Percentiles rank a stretch among this genome's conserved stretches.
phyloP scores from a whole-genome alignment of 2,329 filamentous ascomycete genomes.

The Cercospora citrullina region DNA sequence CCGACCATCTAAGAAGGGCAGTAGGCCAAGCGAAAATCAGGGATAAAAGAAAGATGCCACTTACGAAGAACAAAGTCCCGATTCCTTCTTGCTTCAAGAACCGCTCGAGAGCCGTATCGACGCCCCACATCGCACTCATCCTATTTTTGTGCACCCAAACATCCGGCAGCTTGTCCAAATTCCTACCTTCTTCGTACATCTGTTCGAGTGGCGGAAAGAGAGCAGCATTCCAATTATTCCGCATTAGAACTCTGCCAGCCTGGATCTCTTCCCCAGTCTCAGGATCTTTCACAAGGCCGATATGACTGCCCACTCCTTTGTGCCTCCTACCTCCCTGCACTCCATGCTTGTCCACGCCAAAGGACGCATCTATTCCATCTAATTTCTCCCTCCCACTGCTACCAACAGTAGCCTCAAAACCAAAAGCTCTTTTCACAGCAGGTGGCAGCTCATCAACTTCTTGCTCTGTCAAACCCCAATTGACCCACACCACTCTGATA shows the following conservation, averaged over 20 bases:
- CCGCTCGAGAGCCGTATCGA: constrained; percentile 45
- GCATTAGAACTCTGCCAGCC: constrained; percentile 52
- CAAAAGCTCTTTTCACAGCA: constrained; percentile 51
- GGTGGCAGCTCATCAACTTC: constrained; percentile 56
- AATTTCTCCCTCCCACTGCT: constrained; percentile 22
- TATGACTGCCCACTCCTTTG: constrained; percentile 37
- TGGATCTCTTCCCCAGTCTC: constrained; percentile 46
- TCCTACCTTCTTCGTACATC: constrained; percentile 39
- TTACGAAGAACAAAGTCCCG: constrained; percentile 53
- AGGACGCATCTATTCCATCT: constrained; percentile 16
- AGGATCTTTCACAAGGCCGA: constrained; percentile 34
- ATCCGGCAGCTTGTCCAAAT: constrained; percentile 42
- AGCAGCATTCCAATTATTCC: constrained; percentile 58
- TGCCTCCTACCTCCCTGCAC: constrained; percentile 32
- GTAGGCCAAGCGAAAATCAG: neutral
- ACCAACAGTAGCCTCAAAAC: constrained; percentile 38
- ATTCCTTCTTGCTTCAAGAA: constrained; percentile 46
- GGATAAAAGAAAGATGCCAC: neutral
- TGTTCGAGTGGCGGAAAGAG: constrained; percentile 51
- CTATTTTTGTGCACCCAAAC: constrained; percentile 58
- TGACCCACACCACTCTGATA: constrained; percentile 56
- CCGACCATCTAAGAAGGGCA: neutral
- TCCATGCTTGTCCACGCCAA: constrained; percentile 33
- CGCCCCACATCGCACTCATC: constrained; percentile 58
- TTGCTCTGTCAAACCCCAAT: constrained; percentile 58